Base-by-base conservation (phyloP, 164 flowering plant genomes). In the Stephania cephalantha region DNA sequence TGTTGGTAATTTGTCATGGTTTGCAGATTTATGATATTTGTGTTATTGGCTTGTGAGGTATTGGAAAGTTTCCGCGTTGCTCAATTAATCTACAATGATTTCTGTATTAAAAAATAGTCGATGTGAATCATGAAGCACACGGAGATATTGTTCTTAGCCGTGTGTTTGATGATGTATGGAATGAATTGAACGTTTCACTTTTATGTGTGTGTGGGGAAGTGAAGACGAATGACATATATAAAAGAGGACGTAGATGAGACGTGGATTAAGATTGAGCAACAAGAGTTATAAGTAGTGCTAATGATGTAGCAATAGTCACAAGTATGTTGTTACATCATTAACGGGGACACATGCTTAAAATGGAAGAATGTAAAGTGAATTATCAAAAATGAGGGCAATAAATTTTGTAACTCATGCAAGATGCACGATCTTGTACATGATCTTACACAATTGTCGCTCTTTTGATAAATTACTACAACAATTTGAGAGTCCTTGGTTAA, bases 401-500 rank as follows among this genome's bases (percentile, higher is more conserved):
- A 53, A 9, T 31, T 31, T 30, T 61, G 61, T 46, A 73, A 58
- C n/a, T 13, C 1, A 31, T 73, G 68, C 48, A 73, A 73, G 25
- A 72, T 77, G 72, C 76, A 77, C 46, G 79, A 77, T 73, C 72
- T 77, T 48, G 69, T 63, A 7, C 48, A 72, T 35, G 74, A 72
- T 72, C 74, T 72, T 72, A 68, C 74, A 17, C 46, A 2, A 7
- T 30, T 65, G 55, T 6, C 12, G 46, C 46, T 35, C 10, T 20
- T 18, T 46, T 69, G 44, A 17, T 74, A 29, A 10, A 8, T 9
- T 5, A 2, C 4, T 1, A 74, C 5, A 13, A 74, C 5, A 13
- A 52, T 55, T 53, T 66, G 66, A 4, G 25, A 52, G 58, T 42
- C 5, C 46, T 52, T 72, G 1, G 2, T 20, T 12, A 44, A 15